Base-by-base conservation (phyloP, 1,284 basidiomycete genomes). In the Moniliophthora roreri region DNA sequence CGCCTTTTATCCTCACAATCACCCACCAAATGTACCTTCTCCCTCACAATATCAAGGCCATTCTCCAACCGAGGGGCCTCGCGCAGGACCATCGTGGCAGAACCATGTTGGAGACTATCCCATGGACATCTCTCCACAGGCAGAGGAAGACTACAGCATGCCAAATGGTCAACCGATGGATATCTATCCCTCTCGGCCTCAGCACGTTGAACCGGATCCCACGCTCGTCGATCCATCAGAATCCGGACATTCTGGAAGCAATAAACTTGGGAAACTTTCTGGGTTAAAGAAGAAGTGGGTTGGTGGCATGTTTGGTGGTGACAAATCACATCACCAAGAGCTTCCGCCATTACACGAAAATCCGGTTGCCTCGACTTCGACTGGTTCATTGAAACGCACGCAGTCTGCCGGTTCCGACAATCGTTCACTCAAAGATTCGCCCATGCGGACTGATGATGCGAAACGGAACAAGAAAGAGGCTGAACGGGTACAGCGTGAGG, bases 401-500 rank as follows among this genome's bases (percentile, higher is more conserved):
- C 89, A 92, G 62, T 93, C 93, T 13, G 85, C 87, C 42, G 87
- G 87, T 61, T 86, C 83, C 21, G 89, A 90, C 63, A 83, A 85
- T 63, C 79, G 75, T 52, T 86, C 84, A 5, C 62, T 82, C 52
- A 78, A 77, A 40, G 45, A 38, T 11, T 85, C 65, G 13, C 67
- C 68, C 38, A 64, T 69, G 23, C 70, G 71, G 26, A 72, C 74
- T 55, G 92, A 96, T 66, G 79, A 87, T 54, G 95, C 95, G 76
- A 88, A 90, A 71, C 80, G 84, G 58, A 77, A 75, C 64, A 94
- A 93, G 78, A 95, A 95, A 76, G 91, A 95, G 70, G 91, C 91
- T 1, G 89, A 95, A 68, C 82, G 86, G 48, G 75, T 90, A 49
- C 87, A 89, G 35, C 84, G 85, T 54, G 93, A 98, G 69, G 89